phyloP scores from a whole-genome alignment of 257 asterid genomes.

The Solanum virginianum region DNA sequence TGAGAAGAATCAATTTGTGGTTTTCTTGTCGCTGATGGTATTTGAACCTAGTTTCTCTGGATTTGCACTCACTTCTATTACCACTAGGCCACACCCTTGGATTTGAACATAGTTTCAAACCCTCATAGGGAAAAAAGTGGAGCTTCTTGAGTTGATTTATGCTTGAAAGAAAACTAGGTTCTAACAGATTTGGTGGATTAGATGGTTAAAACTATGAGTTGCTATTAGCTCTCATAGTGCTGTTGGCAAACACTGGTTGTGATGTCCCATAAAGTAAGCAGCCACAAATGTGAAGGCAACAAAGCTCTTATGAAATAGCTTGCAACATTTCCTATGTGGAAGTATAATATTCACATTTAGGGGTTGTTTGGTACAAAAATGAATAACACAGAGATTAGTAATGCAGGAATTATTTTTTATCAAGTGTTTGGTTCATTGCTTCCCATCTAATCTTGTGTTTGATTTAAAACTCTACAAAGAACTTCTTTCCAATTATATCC shows the following conservation, averaged over 20 bases:
- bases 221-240: background rate
- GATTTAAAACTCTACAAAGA: too few relatives aligned
- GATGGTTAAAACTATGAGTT: background rate
- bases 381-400: too few relatives aligned
- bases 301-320: background rate
- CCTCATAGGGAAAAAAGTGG: background rate
- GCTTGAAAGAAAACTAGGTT: background rate
- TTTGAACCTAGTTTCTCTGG: background rate
- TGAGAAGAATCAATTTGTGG: background rate
- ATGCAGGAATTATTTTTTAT: too few relatives aligned
- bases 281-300: background rate
- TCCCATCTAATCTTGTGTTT: too few relatives aligned
- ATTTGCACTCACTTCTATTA: background rate
- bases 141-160: background rate
- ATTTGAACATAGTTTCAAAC: background rate
- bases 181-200: background rate
- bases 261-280: background rate
- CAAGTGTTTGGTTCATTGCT: too few relatives aligned
- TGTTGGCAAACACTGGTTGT: background rate
- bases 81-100: background rate
- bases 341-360: background rate
- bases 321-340: background rate
- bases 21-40: background rate
- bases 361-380: too few relatives aligned
- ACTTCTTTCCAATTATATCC: too few relatives aligned